These are phyloP conservation scores for Prinsepia uniflora DNA, from an alignment of 306 rosid genomes.

Conservation along the genomic window DNA sequence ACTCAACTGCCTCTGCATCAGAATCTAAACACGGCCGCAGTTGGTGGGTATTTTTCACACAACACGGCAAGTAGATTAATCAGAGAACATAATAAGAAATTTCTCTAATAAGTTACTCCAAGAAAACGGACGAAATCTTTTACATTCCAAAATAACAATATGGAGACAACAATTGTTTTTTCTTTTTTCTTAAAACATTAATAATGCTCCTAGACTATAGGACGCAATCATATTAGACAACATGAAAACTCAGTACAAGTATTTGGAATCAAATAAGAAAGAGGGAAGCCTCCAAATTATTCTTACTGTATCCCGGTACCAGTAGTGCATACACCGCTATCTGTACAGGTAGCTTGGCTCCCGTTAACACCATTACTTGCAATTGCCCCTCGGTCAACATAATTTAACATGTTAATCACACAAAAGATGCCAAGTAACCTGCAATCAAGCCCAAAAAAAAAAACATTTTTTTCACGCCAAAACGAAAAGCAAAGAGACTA, in stretches of 20 bases:
- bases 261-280: conserved; percentile 9
- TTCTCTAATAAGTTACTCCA: background rate
- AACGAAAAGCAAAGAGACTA: conserved; percentile 1
- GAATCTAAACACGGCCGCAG: background rate
- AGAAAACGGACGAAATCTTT: background rate
- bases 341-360: conserved; percentile 52
- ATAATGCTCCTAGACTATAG: background rate
- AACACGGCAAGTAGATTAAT: background rate
- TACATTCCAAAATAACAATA: background rate
- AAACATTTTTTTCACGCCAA: conserved; percentile 9
- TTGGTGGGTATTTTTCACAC: background rate
- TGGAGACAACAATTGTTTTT: background rate
- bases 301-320: conserved; percentile 92
- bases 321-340: conserved; percentile 53
- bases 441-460: conserved; percentile 15
- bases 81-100: background rate
- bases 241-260: background rate
- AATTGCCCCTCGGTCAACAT: conserved; percentile 86
- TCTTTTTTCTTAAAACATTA: background rate
- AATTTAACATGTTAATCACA: conserved; percentile 72
- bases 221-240: background rate
- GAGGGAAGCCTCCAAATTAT: conserved; percentile 13
- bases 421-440: conserved; percentile 80
- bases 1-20: background rate
- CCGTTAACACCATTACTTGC: conserved; percentile 98